Base-by-base conservation (phyloP, 768 basidiomycete genomes). In the Trametes cinnabarina region DNA sequence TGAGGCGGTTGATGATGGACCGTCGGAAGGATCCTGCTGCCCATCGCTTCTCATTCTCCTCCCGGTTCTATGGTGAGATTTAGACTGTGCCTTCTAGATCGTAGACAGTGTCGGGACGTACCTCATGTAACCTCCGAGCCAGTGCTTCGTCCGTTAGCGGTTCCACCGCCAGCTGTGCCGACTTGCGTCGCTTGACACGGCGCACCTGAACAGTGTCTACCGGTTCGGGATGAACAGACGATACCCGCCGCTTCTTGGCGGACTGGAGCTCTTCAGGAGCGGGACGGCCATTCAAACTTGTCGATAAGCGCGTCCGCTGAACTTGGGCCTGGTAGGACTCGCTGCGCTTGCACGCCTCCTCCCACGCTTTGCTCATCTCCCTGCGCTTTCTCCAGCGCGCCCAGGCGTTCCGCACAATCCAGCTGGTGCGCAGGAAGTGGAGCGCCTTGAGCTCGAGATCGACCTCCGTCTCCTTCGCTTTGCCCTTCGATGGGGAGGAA, bases 31-130 rank as follows among this genome's bases (percentile, higher is more conserved):
- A 84, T 14, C 87, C 86, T 47, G 76, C 78, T 0, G 86, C 82
- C 91, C 91, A 93, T 37, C 90, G 82, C 12, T 78, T 79, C 61
- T 83, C 80, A 57, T 89, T 83, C 58, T 87, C 85, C 70, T 82
- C 80, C 57, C 86, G 82, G 63, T 90, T 92, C 89, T 91, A 68
- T 15, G 11, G n/a, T n/a, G n/a, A n/a, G n/a, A n/a, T n/a, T n/a
- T n/a, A n/a, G n/a, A n/a, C n/a, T n/a, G n/a, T n/a, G n/a, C n/a
- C n/a, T n/a, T n/a, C n/a, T n/a, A n/a, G n/a, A n/a, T n/a, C n/a
- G n/a, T n/a, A n/a, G n/a, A n/a, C n/a, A n/a, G n/a, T n/a, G n/a
- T n/a, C n/a, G n/a, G 17, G 17, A 44, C 9, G 23, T 66, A 88
- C 90, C 82, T 88, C 83, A 77, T 83, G 83, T 65, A 89, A 80